These are phyloP conservation scores for Hevea brasiliensis DNA, from an alignment of 345 rosid genomes.

Conservation along the genomic window DNA sequence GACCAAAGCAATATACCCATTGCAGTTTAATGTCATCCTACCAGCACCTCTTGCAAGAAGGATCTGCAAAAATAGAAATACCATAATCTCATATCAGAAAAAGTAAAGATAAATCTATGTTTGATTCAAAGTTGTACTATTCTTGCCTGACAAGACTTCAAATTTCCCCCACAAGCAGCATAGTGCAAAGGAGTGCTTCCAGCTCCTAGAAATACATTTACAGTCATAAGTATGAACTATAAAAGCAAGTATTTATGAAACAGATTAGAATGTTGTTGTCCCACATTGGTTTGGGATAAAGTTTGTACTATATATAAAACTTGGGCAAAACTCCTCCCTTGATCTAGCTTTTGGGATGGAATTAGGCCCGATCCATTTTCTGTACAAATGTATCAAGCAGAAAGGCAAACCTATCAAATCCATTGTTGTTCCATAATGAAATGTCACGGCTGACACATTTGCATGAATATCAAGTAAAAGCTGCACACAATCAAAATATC, in stretches of 20 bases:
- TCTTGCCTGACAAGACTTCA: constrained; percentile 93
- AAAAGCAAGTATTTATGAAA: constrained; percentile 6
- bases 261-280: too few species aligned
- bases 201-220: constrained; percentile 56
- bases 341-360: too few species aligned
- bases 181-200: constrained; percentile 98
- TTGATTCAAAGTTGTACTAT: not conserved
- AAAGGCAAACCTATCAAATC: constrained; percentile 80
- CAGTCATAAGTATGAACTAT: constrained; percentile 8
- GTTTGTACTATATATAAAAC: too few species aligned
- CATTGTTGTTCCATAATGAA: constrained; percentile 97
- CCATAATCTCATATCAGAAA: constrained; percentile 9
- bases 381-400: not conserved
- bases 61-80: constrained; percentile 48
- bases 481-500: constrained; percentile 92
- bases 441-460: constrained; percentile 74
- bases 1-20: constrained; percentile 53
- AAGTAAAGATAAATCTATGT: constrained; percentile 3
- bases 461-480: constrained; percentile 94
- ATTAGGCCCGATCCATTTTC: too few species aligned
- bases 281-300: too few species aligned
- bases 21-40: constrained; percentile 76
- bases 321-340: too few species aligned
- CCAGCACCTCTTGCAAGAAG: constrained; percentile 86
- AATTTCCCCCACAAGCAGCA: constrained; percentile 97